Conservation (phyloP, 2,329 filamentous ascomycete species). For the Monilinia aucupariae region DNA sequence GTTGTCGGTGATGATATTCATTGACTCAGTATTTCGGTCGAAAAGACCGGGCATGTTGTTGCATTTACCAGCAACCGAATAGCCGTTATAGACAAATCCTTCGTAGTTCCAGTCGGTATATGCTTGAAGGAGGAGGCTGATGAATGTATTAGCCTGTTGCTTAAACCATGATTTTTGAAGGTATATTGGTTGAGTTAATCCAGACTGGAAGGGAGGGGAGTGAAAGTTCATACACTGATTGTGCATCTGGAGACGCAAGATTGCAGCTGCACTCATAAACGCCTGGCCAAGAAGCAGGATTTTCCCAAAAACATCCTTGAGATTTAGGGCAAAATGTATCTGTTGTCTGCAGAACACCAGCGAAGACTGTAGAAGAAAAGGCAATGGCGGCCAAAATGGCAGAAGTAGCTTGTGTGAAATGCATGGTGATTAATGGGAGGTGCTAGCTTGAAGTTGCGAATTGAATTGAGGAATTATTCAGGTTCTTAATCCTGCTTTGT, state of each 20-base stretch:
- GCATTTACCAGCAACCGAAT: background rate
- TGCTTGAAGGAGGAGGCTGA: background rate
- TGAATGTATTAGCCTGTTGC: background rate
- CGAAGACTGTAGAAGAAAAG: slow-evolving; percentile 1
- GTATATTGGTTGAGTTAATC: background rate
- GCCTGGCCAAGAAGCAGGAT: background rate
- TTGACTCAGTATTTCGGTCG: slow-evolving; percentile 1
- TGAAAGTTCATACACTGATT: background rate
- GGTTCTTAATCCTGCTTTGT: too few relatives aligned
- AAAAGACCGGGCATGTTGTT: background rate
- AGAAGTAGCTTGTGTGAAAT: slow-evolving; percentile 2
- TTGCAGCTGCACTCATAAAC: slow-evolving; percentile 12
- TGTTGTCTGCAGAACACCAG: background rate
- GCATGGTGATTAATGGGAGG: background rate
- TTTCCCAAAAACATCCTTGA: slow-evolving; percentile 3
- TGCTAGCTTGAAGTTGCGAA: background rate
- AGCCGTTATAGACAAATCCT: slow-evolving; percentile 6
- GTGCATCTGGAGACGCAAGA: background rate
- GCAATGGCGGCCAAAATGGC: slow-evolving; percentile 12
- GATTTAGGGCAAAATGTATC: background rate
- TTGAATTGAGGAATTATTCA: background rate
- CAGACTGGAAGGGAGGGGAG: background rate
- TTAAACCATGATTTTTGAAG: background rate
- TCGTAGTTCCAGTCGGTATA: background rate
- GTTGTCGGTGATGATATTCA: background rate